Evolutionary conservation across 768 basidiomycete genomes (phyloP), one percentile per base, ranked within the genome.

Genomic region (Hypholoma sublateritium): DNA sequence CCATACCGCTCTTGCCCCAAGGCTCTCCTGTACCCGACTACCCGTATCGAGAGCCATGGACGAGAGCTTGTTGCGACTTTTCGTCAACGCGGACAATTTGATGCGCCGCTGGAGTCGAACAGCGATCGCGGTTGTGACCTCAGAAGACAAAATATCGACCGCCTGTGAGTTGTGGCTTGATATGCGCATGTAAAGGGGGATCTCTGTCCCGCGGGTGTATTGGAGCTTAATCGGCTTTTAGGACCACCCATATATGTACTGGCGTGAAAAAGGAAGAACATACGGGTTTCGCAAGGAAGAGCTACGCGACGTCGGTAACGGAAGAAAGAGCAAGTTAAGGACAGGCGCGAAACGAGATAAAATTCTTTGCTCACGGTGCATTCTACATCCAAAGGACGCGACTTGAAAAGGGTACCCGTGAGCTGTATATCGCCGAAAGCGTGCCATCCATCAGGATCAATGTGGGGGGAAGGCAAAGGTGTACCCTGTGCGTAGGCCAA

Each of bases 371-470:
- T 57, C 61, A 78, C 77, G 11, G 59, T 67, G 59, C 72, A 76
- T 43, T 62, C 65, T 13, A 73, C 62, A 50, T 70, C 65, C 4
- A 72, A 63, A n/a, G 60, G 28, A 17, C 70, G 70, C 32, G 62
- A 48, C 25, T 62, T 67, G 48, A 72, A 70, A 8, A 74, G 45
- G 39, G 49, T 71, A 1, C 72, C 76, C 42, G 60, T 55, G 14
- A 75, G 51, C 35, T 57, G 62, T 16, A 69, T 48, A 32, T 67
- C 57, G 16, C 66, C 60, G 1, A 67, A 48, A n/a, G 66, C 62
- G 41, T 70, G 60, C 78, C 78, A 79, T 21, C 77, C 77, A 36
- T 73, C 71, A 34, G 75, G 70, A 64, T 78, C 77, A 19, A 63
- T 61, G 7, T 68, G 65, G 13, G 76, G 78, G 14, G 72, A 72